phyloP scores from a whole-genome alignment of 306 rosid genomes.

The Inga leiocalycina region DNA sequence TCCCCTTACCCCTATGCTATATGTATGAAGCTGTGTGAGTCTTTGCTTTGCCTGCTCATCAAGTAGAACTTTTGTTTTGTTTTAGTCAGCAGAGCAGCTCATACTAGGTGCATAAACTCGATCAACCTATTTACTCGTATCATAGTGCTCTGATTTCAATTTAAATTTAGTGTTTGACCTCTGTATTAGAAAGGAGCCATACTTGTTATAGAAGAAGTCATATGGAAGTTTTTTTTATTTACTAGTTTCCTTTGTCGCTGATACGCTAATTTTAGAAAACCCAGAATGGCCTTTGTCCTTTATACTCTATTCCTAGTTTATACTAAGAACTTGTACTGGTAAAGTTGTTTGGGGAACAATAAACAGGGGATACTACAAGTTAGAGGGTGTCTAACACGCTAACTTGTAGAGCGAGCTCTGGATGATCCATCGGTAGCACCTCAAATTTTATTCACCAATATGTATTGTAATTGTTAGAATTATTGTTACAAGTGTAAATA shows the following conservation, averaged over 20 bases:
- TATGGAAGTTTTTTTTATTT: background rate
- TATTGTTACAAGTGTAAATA: no score
- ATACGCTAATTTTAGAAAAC: conserved; percentile 13
- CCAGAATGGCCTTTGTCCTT: background rate
- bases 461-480: no score
- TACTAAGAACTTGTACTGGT: background rate
- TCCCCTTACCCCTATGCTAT: no score
- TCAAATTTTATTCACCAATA: no score
- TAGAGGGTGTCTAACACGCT: conserved; percentile 93
- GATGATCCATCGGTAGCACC: conserved; percentile 61
- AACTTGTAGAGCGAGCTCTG: conserved; percentile 89
- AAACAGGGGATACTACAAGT: conserved; percentile 86
- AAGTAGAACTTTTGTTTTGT: no score
- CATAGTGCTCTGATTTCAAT: background rate
- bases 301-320: background rate
- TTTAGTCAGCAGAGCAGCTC: conserved; percentile 20
- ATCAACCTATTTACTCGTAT: no score
- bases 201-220: background rate
- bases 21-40: no score
- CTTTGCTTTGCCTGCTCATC: no score
- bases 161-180: background rate
- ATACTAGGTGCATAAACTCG: conserved; percentile 62
- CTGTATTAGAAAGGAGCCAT: conserved; percentile 2
- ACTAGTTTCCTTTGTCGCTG: background rate
- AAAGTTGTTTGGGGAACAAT: background rate